Evolutionary conservation across 192 early-diverging fungal species (phyloP).

Genomic region (Phlyctochytrium planicorne): DNA sequence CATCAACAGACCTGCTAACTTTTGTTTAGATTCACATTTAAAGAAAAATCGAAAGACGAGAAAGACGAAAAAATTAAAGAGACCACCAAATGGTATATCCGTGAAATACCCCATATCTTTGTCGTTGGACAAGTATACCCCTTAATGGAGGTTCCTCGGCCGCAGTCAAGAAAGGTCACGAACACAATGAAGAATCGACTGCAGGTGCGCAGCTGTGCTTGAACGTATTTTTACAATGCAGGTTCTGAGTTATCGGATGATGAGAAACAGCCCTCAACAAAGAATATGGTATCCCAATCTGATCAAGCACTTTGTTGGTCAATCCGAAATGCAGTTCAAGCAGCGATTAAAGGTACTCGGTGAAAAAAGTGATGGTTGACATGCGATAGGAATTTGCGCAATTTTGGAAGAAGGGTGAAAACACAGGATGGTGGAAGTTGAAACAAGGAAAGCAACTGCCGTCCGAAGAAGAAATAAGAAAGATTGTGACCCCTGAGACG

Average conservation of each 20-base stretch:
- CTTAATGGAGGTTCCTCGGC: slow-evolving; percentile 89
- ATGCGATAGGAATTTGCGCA: slow-evolving; percentile 86
- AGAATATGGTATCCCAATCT: slow-evolving; percentile 77
- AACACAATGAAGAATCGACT: slow-evolving; percentile 81
- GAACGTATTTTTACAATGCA: slow-evolving; percentile 14
- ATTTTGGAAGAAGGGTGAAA: slow-evolving; percentile 81
- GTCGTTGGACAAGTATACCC: slow-evolving; percentile 93
- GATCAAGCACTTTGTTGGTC: slow-evolving; percentile 79
- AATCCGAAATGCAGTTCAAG: slow-evolving; percentile 81
- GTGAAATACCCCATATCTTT: slow-evolving; percentile 80
- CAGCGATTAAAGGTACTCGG: slow-evolving; percentile 72
- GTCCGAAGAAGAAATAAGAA: slow-evolving; percentile 85
- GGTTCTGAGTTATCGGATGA: slow-evolving; percentile 77
- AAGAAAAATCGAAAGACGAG: slow-evolving; percentile 73
- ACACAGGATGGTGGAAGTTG: slow-evolving; percentile 89
- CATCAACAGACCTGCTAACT: not conserved
- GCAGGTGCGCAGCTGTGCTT: slow-evolving; percentile 55
- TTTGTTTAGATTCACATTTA: slow-evolving; percentile 10
- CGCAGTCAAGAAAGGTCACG: slow-evolving; percentile 90
- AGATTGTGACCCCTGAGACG: slow-evolving; percentile 91
- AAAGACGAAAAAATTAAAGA: slow-evolving; percentile 75
- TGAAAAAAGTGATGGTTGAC: not conserved
- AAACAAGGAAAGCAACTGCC: slow-evolving; percentile 70
- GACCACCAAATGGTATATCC: slow-evolving; percentile 80
- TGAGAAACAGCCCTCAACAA: slow-evolving; percentile 75